A percentile compares a stretch with the other conserved stretches of the same genome.
phyloP scores from a whole-genome alignment of 441 rosid species.

The Euphorbia celastroides region DNA sequence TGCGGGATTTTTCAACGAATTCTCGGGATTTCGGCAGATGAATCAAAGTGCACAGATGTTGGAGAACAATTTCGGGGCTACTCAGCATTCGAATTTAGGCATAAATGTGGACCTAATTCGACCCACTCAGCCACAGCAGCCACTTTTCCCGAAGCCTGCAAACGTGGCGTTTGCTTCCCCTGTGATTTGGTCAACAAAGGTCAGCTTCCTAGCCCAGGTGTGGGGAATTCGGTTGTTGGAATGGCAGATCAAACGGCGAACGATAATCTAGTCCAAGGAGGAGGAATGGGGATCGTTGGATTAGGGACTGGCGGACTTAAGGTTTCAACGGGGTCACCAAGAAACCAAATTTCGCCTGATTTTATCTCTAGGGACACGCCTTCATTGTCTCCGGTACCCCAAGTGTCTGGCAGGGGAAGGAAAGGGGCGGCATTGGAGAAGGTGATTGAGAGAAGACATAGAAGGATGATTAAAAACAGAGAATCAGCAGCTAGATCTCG shows the following conservation, averaged over 20 bases:
- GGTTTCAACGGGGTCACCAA: conserved; percentile 51
- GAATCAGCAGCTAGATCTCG: conserved; percentile 98
- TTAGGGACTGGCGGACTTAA: conserved; percentile 32
- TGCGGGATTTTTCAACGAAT: conserved; percentile 42
- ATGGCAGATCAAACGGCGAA: conserved; percentile 35
- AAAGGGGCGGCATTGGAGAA: conserved; percentile 68
- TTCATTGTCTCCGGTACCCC: conserved; percentile 70
- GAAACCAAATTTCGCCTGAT: conserved; percentile 58
- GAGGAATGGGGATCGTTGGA: conserved; percentile 44
- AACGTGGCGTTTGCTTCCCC: conserved; percentile 48
- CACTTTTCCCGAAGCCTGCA: conserved; percentile 67
- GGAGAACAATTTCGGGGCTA: conserved; percentile 26
- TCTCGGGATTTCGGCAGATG: conserved; percentile 46
- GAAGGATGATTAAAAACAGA: conserved; percentile 93
- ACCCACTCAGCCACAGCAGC: conserved; percentile 37
- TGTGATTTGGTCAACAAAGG: conserved; percentile 27
- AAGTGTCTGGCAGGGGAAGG: conserved; percentile 64
- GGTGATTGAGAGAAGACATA: conserved; percentile 94
- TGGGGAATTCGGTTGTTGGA: conserved; percentile 40
- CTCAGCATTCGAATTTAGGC: conserved; percentile 42
- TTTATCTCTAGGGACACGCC: conserved; percentile 59
- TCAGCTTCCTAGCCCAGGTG: conserved; percentile 39
- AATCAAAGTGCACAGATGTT: conserved; percentile 32
- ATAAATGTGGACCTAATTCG: conserved; percentile 38
- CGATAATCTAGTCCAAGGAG: conserved; percentile 43